Base-by-base conservation (phyloP, 148 eudicot species). In the Vaccinium macrocarpon region DNA sequence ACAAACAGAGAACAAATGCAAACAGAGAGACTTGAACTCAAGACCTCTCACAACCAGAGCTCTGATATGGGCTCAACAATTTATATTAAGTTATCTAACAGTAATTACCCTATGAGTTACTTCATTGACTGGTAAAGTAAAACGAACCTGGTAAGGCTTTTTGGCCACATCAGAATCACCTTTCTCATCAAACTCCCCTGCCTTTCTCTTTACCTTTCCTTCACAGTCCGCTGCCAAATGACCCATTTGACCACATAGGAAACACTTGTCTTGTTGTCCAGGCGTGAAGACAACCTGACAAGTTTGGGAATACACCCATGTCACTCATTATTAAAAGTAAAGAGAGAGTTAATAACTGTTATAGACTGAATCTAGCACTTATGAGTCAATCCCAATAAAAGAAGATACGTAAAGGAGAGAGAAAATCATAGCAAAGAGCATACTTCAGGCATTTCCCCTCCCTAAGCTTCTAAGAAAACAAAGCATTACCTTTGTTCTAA, bases 211-310 rank as follows among this genome's bases (percentile, higher is more conserved):
- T 51, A 94, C 92, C 90, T 95, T 97, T 42, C 99, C 99, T 89
- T 95, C 91, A 86, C 99, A 97, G 11, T 85, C 78, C 75, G 95
- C 95, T 76, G 99, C 99, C 80, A 95, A 81, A 89, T 97, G 99
- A 84, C 99, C 99, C 79, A 92, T 84, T 92, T 97, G 95, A 84
- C 99, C 99, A 89, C 99, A 97, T 50, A 93, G 79, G 86, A 95
- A 95, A 87, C 99, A 97, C 83, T 93, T 97, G 81, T 94, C 97
- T 89, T 91, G 94, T 87, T 97, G 99, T 75, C 99, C 98, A 66
- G 95, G 92, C 71, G 91, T 86, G 83, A 83, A 92, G 81, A 97
- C 93, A 84, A 97, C 92, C 99, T 97, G 86, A 25, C 21, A 80
- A 53, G 29, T 56, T 32, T 84, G 27, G 29, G 8, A 53, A 46